Evolutionary conservation across 257 asterid species (phyloP), one percentile per base, ranked within the genome.

Genomic region (Jaltomata sinuosa): DNA sequence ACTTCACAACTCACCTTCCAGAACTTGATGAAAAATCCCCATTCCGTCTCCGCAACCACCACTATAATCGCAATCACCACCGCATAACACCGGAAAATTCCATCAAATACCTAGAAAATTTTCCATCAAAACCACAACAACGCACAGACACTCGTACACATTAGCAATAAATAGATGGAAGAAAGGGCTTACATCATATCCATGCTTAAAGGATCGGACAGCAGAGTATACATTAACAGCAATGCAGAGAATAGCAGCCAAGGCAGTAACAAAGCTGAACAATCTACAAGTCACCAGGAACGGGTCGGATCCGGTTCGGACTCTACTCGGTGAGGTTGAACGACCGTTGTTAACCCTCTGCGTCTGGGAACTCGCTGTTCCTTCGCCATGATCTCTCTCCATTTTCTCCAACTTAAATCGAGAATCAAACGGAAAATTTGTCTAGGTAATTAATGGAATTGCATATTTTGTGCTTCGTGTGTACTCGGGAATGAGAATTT

Each of bases 11-110:
- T 19, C 57, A 93, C 98, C 98, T 93, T 96, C 80, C 85, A 97
- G 87, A 94, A 95, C 87, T 89, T 91, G 85, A 89, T 79, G 74
- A 97, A 68, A 86, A 91, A 90, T 81, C 86, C 91, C 98, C 98
- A 97, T 87, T 97, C 99, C 11, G 95, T 97, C 93, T 97, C 99
- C 53, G 97, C 98, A 62, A 94, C 89, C 67, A 94, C 95, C 84
- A 92, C 97, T 55, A 94, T 38, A 6, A 94, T 62, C 21, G 97
- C 99, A 34, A 95, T 81, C 81, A 89, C 84, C 82, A 95, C 98
- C 8, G 98, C 98, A 62, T 95, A 97, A 85, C 98, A 97, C 87
- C 99, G 97, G 87, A 94, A 97, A 83, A 95, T 94, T 59, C 99
- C 99, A 91, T 93, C 98, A 85, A 97, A 97, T 87, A 93, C 88